Evolutionary conservation across 2,329 filamentous ascomycete genomes (phyloP), one percentile per base, ranked within the genome.

Genomic region (Thielaviopsis musarum): DNA sequence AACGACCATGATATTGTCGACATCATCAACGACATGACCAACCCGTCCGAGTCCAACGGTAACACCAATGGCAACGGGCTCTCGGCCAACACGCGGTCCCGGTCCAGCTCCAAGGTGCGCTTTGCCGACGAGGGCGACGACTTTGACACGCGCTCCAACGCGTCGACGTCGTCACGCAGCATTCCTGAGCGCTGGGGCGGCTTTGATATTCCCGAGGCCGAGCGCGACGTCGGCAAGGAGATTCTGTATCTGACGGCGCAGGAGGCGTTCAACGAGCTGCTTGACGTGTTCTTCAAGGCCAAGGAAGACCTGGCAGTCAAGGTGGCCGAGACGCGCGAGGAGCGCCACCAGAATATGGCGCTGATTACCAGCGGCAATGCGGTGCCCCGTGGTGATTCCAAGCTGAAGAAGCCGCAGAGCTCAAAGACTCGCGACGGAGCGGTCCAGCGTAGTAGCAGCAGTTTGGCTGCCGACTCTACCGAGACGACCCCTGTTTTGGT

Each of bases 181-280:
- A 76, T 86, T 9, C 82, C 85, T 13, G 85, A 91, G 69, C 78
- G 85, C 60, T 89, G 84, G 84, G 85, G 84, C 55, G 85, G 85
- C n/a, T 84, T 88, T 69, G 86, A 89, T 57, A 83, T 94, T 17
- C 86, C 87, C 0, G 82, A 87, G 64, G 84, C 85, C 0, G 90
- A 95, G 69, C 80, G 79, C 61, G 90, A 95, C 68, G 83, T 88
- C 5, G 89, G 88, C 45, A 88, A 86, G 65, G 89, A 97, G 67
- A 86, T 96, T 3, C 74, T 97, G 1, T 96, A 95, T 67, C 88
- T 95, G 69, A 83, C 94, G 34, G 90, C 88, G 0, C 90, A 96
- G 69, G 87, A 95, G 70, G 87, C 89, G 0, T 88, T 95, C 72
- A 96, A 97, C 66, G 90, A 97, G 70, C 75, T 97, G 1, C 79